A percentile compares a stretch with the other conserved stretches of the same genome.
These are phyloP conservation scores for Usnea hakonensis DNA, from an alignment of 495 filamentous ascomycete species.

Conservation along the genomic window DNA sequence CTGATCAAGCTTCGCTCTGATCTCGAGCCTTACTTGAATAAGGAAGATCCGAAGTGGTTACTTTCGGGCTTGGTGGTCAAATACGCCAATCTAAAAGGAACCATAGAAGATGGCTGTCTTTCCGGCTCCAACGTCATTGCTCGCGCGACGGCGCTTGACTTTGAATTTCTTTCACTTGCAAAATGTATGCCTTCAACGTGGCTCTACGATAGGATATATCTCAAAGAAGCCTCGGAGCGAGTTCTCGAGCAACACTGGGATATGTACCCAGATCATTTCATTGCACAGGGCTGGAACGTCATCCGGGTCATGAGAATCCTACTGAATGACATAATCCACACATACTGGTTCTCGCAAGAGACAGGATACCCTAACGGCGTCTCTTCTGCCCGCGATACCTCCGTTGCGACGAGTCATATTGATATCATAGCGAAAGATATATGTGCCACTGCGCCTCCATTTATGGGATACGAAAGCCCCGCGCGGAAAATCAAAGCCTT, in stretches of 20 bases:
- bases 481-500: conserved; percentile 9
- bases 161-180: not conserved
- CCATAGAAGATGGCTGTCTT: conserved; percentile 10
- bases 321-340: conserved; percentile 24
- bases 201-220: not conserved
- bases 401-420: conserved; percentile 5
- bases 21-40: conserved; percentile 17
- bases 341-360: not conserved
- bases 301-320: conserved; percentile 27
- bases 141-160: conserved; percentile 4
- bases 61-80: conserved; percentile 23
- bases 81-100: conserved; percentile 20
- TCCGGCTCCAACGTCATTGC: not conserved
- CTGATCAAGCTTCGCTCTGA: conserved; percentile 22
- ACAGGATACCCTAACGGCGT: not conserved
- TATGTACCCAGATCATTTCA: conserved; percentile 22
- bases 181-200: not conserved
- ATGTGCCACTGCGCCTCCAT: conserved; percentile 28
- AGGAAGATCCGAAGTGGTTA: conserved; percentile 21
- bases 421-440: conserved; percentile 25
- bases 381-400: not conserved
- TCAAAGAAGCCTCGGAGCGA: conserved; percentile 6
- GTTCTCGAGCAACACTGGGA: conserved; percentile 22
- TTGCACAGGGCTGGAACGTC: conserved; percentile 28
- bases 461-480: conserved; percentile 15